These are phyloP conservation scores for Eucalyptus cladocalyx DNA, from an alignment of 345 rosid genomes.

Conservation along the genomic window DNA sequence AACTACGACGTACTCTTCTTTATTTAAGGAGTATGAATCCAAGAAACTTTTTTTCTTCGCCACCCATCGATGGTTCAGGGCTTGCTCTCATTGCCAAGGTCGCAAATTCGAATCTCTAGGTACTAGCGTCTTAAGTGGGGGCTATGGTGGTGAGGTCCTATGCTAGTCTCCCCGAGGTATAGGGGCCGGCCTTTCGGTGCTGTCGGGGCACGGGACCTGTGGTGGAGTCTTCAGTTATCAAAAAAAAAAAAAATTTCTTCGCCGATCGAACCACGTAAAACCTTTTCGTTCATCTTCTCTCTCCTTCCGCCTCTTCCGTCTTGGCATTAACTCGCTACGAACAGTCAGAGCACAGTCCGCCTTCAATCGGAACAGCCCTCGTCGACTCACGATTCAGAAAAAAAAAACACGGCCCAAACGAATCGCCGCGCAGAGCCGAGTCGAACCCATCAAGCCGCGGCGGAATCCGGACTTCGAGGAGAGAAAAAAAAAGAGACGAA, in stretches of 20 bases:
- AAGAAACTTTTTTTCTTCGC: background rate
- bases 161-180: no score
- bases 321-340: background rate
- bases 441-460: background rate
- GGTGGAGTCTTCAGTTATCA: no score
- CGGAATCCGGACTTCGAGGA: no score
- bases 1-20: background rate
- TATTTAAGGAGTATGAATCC: background rate
- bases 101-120: no score
- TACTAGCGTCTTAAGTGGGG: no score
- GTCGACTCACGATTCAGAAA: background rate
- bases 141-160: no score
- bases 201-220: no score
- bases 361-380: background rate
- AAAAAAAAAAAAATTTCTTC: no score
- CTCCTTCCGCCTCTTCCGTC: background rate
- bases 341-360: background rate
- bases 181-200: no score
- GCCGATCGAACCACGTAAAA: background rate
- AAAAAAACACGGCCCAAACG: background rate
- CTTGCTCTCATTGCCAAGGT: no score
- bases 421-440: background rate
- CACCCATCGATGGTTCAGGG: no score
- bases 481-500: background rate
- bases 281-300: background rate